Conservation (phyloP, 495 filamentous ascomycete genomes). For the Penicillium robsamsonii region DNA sequence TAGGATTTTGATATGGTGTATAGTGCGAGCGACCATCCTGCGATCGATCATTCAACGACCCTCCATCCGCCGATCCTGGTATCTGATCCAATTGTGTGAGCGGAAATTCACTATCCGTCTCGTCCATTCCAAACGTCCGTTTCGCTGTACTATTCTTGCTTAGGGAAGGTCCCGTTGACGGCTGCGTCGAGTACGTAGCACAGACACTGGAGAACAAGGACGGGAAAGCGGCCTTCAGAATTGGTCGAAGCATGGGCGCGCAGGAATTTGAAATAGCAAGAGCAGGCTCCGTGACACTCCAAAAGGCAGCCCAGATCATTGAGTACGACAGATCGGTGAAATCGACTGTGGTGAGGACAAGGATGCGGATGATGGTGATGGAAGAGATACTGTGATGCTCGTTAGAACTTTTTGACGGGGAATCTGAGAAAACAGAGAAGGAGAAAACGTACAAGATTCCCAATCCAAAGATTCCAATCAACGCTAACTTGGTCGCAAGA, state of each 20-base stretch:
- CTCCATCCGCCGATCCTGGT: neutral
- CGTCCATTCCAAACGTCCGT: constrained; percentile 17
- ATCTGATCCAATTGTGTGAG: constrained; percentile 12
- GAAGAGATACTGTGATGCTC: constrained; percentile 19
- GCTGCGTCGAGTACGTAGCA: constrained; percentile 13
- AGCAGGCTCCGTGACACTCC: constrained; percentile 25
- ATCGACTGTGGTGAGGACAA: constrained; percentile 21
- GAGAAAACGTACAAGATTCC: constrained; percentile 18
- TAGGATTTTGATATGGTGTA: constrained; percentile 1
- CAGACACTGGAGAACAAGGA: constrained; percentile 18
- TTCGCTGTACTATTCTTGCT: constrained; percentile 13
- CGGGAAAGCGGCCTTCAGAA: constrained; percentile 19
- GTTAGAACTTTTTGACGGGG: neutral
- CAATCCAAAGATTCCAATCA: constrained; percentile 22
- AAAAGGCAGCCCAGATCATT: constrained; percentile 31
- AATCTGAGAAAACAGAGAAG: neutral
- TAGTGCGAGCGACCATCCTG: constrained; percentile 13
- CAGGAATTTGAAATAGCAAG: constrained; percentile 23
- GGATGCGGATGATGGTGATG: constrained; percentile 26
- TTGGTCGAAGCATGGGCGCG: constrained; percentile 27
- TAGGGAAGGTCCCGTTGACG: constrained; percentile 1
- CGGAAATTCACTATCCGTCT: constrained; percentile 20
- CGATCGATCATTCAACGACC: constrained; percentile 13
- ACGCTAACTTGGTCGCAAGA: constrained; percentile 19
- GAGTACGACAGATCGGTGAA: constrained; percentile 23